These are phyloP conservation scores for Alternaria sp. DNA, from an alignment of 2,329 filamentous ascomycete genomes.

Conservation along the genomic window DNA sequence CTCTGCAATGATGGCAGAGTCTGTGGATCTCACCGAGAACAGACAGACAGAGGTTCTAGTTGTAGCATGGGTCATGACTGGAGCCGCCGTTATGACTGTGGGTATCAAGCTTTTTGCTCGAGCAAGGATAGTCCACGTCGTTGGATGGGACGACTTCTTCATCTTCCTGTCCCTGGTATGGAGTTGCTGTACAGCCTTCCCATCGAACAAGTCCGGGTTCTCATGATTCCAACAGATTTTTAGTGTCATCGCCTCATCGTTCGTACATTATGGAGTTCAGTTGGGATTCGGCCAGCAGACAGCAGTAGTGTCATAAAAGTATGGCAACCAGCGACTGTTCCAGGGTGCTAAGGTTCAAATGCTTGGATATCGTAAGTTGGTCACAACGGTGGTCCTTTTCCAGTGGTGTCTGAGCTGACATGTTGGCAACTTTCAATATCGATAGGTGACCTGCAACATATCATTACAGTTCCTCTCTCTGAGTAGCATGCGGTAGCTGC, in stretches of 20 bases:
- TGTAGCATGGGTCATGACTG: conserved; percentile 18
- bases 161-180: conserved; percentile 17
- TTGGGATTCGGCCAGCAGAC: conserved; percentile 18
- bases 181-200: too few relatives aligned
- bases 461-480: too few relatives aligned
- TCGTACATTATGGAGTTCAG: conserved; percentile 12
- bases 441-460: too few relatives aligned
- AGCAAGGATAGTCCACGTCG: conserved; percentile 4
- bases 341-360: conserved; percentile 16
- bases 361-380: conserved; percentile 15
- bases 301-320: conserved; percentile 3
- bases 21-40: conserved; percentile 1
- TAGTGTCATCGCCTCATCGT: conserved; percentile 15
- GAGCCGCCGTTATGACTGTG: conserved; percentile 9
- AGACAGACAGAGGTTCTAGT: conserved; percentile 14
- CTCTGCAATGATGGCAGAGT: background rate
- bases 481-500: too few relatives aligned
- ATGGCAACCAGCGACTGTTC: conserved; percentile 12
- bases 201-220: too few relatives aligned
- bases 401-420: background rate
- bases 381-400: background rate
- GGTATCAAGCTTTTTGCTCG: conserved; percentile 17
- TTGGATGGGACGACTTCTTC: conserved; percentile 24
- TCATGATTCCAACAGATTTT: background rate
- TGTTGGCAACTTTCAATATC: too few relatives aligned